Percentiles rank a stretch among this genome's conserved stretches.
Evolutionary conservation across 345 rosid species (phyloP).

Genomic region (Brassica incana): DNA sequence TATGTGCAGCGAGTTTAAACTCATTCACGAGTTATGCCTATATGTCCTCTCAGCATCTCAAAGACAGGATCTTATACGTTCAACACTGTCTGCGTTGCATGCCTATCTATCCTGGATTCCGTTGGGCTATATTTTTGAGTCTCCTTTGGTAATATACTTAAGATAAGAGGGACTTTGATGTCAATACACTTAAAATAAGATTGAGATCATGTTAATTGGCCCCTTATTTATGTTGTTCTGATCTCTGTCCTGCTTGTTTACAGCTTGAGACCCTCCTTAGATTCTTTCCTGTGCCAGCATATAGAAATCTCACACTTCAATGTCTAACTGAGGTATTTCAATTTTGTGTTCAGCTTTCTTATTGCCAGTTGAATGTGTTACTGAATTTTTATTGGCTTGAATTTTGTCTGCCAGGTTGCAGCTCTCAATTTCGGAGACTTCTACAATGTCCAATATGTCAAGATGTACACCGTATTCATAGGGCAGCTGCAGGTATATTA

Average conservation of each 20-base stretch:
- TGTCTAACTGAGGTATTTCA: conserved; percentile 86
- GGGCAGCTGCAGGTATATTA: conserved; percentile 77
- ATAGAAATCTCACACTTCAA: conserved; percentile 92
- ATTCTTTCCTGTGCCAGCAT: conserved; percentile 73
- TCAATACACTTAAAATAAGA: conserved; percentile 1
- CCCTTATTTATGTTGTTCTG: conserved; percentile 21
- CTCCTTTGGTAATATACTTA: conserved; percentile 70
- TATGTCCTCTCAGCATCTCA: conserved; percentile 96
- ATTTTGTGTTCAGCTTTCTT: conserved; percentile 2
- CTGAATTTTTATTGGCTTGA: neutral
- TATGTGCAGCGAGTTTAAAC: conserved; percentile 89
- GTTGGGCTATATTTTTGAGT: conserved; percentile 97
- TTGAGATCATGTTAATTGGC: conserved; percentile 28
- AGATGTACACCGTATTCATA: conserved; percentile 77
- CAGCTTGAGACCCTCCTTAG: conserved; percentile 95
- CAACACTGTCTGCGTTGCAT: conserved; percentile 93
- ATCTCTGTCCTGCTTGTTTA: conserved; percentile 31
- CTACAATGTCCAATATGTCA: conserved; percentile 76
- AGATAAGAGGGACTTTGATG: neutral
- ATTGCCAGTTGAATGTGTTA: conserved; percentile 3
- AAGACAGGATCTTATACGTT: conserved; percentile 90
- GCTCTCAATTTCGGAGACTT: conserved; percentile 88
- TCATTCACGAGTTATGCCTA: conserved; percentile 96
- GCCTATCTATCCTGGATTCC: conserved; percentile 99
- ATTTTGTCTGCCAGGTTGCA: conserved; percentile 65